Conservation (phyloP, 1,284 basidiomycete species). For the Agaricales sp. region DNA sequence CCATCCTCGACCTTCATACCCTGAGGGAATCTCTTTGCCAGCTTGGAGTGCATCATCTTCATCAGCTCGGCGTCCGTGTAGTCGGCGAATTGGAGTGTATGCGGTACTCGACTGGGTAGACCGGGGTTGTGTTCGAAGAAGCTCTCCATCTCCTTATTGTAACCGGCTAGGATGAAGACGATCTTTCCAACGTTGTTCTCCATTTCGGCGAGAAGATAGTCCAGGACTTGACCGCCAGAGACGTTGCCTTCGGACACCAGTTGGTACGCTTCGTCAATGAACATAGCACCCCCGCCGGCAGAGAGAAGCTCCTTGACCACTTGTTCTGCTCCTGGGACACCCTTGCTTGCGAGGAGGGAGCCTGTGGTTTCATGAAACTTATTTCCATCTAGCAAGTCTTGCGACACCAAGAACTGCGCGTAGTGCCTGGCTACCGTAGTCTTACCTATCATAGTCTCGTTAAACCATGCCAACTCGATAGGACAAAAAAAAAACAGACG, state of each 20-base stretch:
- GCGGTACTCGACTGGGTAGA: conserved; percentile 50
- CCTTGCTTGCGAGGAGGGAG: conserved; percentile 43
- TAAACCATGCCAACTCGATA: background rate
- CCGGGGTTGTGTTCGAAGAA: conserved; percentile 70
- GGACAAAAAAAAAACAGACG: background rate
- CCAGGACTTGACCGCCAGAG: conserved; percentile 44
- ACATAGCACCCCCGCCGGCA: conserved; percentile 47
- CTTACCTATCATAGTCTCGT: conserved; percentile 35
- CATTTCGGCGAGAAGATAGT: conserved; percentile 62
- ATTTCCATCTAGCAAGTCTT: conserved; percentile 40
- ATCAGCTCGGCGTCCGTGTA: conserved; percentile 47
- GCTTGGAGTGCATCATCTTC: conserved; percentile 37
- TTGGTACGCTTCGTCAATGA: conserved; percentile 63
- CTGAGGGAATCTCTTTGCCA: conserved; percentile 35
- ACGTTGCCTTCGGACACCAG: conserved; percentile 35
- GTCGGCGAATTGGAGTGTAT: conserved; percentile 47
- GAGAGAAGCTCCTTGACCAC: conserved; percentile 34
- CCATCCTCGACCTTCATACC: conserved; percentile 48
- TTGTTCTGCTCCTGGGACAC: conserved; percentile 40
- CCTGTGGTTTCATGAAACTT: conserved; percentile 56
- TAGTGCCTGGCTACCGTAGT: conserved; percentile 59
- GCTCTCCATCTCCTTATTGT: conserved; percentile 59
- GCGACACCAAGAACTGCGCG: conserved; percentile 45
- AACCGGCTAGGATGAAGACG: conserved; percentile 61
- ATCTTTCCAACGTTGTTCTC: conserved; percentile 53